phyloP scores from a whole-genome alignment of 192 early-diverging fungal species.

The Coemansia sp. region DNA sequence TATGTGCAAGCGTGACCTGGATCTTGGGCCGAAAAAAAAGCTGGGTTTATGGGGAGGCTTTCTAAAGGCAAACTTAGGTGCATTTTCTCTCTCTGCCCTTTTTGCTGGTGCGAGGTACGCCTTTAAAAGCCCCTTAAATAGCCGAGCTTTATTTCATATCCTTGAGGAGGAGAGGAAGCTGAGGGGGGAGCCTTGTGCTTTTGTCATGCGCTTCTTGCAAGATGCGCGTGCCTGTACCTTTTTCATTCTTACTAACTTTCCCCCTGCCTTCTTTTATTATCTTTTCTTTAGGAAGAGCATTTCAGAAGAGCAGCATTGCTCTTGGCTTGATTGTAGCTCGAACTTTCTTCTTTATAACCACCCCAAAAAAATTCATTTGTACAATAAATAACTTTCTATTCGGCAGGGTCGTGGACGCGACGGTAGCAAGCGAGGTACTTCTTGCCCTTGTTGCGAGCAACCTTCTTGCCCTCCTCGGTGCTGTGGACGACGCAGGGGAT shows the following conservation, averaged over 20 bases:
- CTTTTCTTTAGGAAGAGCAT: neutral
- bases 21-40: too few species aligned
- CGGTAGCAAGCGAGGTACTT: constrained; percentile 90
- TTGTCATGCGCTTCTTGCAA: constrained; percentile 2
- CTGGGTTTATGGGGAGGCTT: too few species aligned
- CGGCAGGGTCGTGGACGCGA: constrained; percentile 62
- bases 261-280: constrained; percentile 8
- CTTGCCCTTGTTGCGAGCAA: constrained; percentile 90
- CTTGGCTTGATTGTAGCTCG: neutral
- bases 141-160: too few species aligned
- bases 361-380: constrained; percentile 27
- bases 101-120: too few species aligned
- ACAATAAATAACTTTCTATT: constrained; percentile 27
- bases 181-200: neutral
- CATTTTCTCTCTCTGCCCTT: too few species aligned
- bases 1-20: too few species aligned
- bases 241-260: neutral
- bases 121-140: too few species aligned
- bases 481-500: constrained; percentile 77
- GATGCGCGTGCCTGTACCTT: constrained; percentile 9
- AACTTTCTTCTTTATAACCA: constrained; percentile 5
- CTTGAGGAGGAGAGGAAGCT: neutral
- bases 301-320: too few species aligned
- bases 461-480: constrained; percentile 99
- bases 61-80: too few species aligned